Evolutionary conservation across 1,139 yeast genomes (phyloP).

Genomic region (Pichia sp.): DNA sequence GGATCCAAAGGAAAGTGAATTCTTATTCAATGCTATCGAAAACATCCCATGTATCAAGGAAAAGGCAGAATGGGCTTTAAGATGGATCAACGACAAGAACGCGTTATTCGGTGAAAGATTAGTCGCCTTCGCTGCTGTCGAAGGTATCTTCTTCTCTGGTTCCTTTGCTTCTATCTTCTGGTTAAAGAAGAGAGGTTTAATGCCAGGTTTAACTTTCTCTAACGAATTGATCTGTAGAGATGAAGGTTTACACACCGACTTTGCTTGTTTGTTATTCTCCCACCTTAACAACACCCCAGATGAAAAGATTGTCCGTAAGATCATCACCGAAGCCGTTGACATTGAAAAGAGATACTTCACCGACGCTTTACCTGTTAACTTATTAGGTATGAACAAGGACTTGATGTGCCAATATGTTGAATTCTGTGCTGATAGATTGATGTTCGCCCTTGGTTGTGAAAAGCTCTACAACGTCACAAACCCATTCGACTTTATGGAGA

Average conservation of each 20-base stretch:
- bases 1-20: constrained; percentile 90
- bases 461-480: constrained; percentile 84
- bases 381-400: constrained; percentile 89
- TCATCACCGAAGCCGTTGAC: constrained; percentile 91
- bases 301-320: constrained; percentile 70
- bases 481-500: constrained; percentile 99
- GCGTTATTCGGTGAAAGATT: constrained; percentile 94
- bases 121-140: constrained; percentile 98
- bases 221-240: constrained; percentile 97
- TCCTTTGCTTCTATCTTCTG: constrained; percentile 98
- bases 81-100: constrained; percentile 88
- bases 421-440: constrained; percentile 93
- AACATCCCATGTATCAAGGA: constrained; percentile 91
- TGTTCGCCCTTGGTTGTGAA: constrained; percentile 86
- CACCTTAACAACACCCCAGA: constrained; percentile 91
- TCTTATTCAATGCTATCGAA: constrained; percentile 90
- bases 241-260: constrained; percentile 98
- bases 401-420: constrained; percentile 98
- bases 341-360: constrained; percentile 95
- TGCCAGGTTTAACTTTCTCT: constrained; percentile 98
- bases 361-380: constrained; percentile 87
- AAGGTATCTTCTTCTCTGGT: constrained; percentile 97
- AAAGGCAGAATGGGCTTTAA: constrained; percentile 97
- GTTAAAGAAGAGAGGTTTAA: constrained; percentile 96
- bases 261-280: constrained; percentile 92